Conservation (phyloP, 345 rosid genomes). For the thale cress (Arabidopsis thaliana) region DNA sequence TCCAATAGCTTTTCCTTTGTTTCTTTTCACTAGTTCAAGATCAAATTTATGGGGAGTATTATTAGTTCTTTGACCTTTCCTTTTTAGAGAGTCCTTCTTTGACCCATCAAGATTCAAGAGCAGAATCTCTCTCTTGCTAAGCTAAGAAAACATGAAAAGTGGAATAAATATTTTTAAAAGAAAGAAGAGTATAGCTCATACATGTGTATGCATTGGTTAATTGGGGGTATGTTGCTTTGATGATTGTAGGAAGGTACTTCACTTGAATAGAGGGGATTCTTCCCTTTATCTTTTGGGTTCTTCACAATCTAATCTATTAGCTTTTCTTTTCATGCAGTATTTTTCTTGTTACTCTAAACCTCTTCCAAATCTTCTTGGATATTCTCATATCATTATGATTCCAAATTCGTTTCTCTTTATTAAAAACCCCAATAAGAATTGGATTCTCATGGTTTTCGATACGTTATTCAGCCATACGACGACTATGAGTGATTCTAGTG, state of each 20-base stretch:
- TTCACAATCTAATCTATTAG: constrained; percentile 43
- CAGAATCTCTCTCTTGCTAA: constrained; percentile 43
- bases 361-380: constrained; percentile 46
- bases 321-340: constrained; percentile 49
- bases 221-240: constrained; percentile 40
- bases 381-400: constrained; percentile 43
- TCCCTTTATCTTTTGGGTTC: constrained; percentile 49
- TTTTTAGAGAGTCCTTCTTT: constrained; percentile 47
- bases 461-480: constrained; percentile 23
- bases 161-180: neutral
- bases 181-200: constrained; percentile 3
- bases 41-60: constrained; percentile 49
- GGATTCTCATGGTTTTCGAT: constrained; percentile 42
- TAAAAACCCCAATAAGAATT: constrained; percentile 40
- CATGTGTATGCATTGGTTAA: constrained; percentile 35
- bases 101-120: constrained; percentile 46
- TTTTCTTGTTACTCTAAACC: constrained; percentile 47
- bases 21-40: constrained; percentile 44
- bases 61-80: constrained; percentile 52
- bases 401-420: constrained; percentile 41
- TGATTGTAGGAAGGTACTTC: constrained; percentile 46
- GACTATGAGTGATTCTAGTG: constrained; percentile 17
- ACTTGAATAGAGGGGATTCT: constrained; percentile 42
- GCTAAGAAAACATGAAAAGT: constrained; percentile 34
- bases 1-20: constrained; percentile 48